These are phyloP conservation scores for Hypoxylon lienhwacheense DNA, from an alignment of 495 filamentous ascomycete genomes.

Conservation along the genomic window DNA sequence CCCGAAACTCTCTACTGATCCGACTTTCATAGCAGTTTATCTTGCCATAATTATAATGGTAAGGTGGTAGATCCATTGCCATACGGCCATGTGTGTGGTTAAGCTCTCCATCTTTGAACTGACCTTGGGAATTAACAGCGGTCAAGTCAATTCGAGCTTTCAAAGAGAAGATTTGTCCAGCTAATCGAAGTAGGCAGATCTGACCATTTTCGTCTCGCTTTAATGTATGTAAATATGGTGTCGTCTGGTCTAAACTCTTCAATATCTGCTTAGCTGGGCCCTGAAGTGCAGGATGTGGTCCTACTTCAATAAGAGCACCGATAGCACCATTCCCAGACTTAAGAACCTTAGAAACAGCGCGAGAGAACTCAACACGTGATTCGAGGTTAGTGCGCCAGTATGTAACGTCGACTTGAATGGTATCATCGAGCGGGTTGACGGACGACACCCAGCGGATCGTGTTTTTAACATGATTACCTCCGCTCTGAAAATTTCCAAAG, in stretches of 20 bases:
- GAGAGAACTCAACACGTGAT: constrained; percentile 43
- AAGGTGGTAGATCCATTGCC: constrained; percentile 11
- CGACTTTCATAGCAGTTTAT: constrained; percentile 43
- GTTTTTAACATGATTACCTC: neutral
- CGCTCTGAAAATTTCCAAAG: neutral
- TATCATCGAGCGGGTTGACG: constrained; percentile 2
- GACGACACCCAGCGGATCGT: constrained; percentile 17
- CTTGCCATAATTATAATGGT: constrained; percentile 6
- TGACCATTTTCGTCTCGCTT: constrained; percentile 8
- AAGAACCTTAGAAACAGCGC: constrained; percentile 41
- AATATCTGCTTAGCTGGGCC: constrained; percentile 42
- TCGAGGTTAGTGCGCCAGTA: constrained; percentile 52
- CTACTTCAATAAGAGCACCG: constrained; percentile 53
- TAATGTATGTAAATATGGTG: constrained; percentile 38
- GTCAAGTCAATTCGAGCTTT: neutral
- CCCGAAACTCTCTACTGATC: constrained; percentile 49
- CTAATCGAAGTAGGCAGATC: constrained; percentile 3
- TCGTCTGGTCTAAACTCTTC: constrained; percentile 36
- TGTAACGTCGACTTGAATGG: neutral
- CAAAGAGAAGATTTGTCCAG: constrained; percentile 9
- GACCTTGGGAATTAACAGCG: constrained; percentile 19
- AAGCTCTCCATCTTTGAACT: neutral
- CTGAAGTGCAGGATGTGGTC: constrained; percentile 59
- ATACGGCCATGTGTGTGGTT: constrained; percentile 1
- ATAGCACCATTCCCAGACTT: constrained; percentile 9